Base-by-base conservation (phyloP, 495 filamentous ascomycete species). In the Penicillium cataractarum region DNA sequence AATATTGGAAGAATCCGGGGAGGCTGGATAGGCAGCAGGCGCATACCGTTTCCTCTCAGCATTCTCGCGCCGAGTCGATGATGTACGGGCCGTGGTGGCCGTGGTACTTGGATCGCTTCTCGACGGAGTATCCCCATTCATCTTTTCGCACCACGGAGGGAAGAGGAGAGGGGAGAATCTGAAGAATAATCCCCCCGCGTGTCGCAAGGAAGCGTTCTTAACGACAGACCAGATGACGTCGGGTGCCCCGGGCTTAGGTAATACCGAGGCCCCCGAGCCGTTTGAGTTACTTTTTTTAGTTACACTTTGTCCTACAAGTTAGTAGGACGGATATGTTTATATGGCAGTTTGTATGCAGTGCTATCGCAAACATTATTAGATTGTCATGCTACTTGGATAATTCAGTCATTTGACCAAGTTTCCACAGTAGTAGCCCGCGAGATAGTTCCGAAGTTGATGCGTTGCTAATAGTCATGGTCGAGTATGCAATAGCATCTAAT, bases 31-130 rank as follows among this genome's bases (percentile, higher is more conserved):
- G 49, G 49, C 49, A 52, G 49, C 49, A 52, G 26, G 53, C 19
- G 42, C 57, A 53, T 63, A 68, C 66, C 66, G 62, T 65, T 65
- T 65, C 39, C 26, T 60, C 17, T 61, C 59, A 10, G n/a, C 29
- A 49, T 63, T 63, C 39, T 46, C 39, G 27, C 22, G 9, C n/a
- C 32, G 17, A 51, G 8, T 51, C 22, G 48, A 29, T 4, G 12
- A 6, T 19, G 29, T 35, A 5, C 31, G 51, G n/a, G 29, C 12
- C 27, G 31, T 19, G 51, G 51, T 35, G 31, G 51, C 29, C 15
- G 29, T 52, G 9, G 27, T 33, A 6, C 19, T 35, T 7, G 62
- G 53, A 8, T 55, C 32, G 12, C 32, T 12, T 1, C 51, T 37
- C 37, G 49, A 42, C 22, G 61, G 26, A 32, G 27, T 32, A n/a